Percentiles rank a stretch among this genome's conserved stretches.
These are phyloP conservation scores for Lobosporangium transversale DNA, from an alignment of 192 early-diverging fungal genomes.

Conservation along the genomic window DNA sequence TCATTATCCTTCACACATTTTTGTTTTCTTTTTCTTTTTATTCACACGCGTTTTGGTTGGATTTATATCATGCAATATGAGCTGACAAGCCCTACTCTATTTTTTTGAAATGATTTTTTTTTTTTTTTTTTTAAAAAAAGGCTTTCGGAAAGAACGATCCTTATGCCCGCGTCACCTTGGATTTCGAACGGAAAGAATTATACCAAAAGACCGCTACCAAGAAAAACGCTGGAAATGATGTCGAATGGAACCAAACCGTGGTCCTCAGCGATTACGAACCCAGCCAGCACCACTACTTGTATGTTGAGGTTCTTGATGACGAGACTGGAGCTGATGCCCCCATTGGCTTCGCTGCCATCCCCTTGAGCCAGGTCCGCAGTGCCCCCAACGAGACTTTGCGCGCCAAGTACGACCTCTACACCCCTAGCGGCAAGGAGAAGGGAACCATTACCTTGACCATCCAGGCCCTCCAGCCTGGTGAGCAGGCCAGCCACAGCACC, in stretches of 20 bases:
- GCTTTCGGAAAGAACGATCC: conserved; percentile 60
- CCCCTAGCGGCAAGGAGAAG: conserved; percentile 43
- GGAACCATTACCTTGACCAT: conserved; percentile 52
- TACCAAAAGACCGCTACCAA: conserved; percentile 52
- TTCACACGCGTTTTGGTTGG: too few species aligned
- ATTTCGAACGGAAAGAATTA: conserved; percentile 23
- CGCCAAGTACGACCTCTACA: conserved; percentile 48
- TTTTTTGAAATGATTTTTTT: too few species aligned
- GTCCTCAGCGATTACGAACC: conserved; percentile 30
- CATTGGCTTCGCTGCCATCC: conserved; percentile 60
- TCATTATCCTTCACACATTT: conserved; percentile 2
- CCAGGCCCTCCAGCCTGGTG: conserved; percentile 30
- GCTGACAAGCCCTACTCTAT: neutral
- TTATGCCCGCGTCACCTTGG: conserved; percentile 48
- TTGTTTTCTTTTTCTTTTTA: too few species aligned
- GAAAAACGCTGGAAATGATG: conserved; percentile 55
- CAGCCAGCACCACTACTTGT: conserved; percentile 41
- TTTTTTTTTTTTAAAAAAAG: conserved; percentile 8
- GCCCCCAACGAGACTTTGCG: conserved; percentile 31
- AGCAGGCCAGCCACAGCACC: conserved; percentile 3
- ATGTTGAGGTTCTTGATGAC: conserved; percentile 56
- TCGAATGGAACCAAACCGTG: conserved; percentile 57
- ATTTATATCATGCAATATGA: too few species aligned
- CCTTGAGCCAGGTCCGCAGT: conserved; percentile 52
- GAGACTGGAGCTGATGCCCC: conserved; percentile 41